These are phyloP conservation scores for Irpex sp. DNA, from an alignment of 1,284 basidiomycete species.

Conservation along the genomic window DNA sequence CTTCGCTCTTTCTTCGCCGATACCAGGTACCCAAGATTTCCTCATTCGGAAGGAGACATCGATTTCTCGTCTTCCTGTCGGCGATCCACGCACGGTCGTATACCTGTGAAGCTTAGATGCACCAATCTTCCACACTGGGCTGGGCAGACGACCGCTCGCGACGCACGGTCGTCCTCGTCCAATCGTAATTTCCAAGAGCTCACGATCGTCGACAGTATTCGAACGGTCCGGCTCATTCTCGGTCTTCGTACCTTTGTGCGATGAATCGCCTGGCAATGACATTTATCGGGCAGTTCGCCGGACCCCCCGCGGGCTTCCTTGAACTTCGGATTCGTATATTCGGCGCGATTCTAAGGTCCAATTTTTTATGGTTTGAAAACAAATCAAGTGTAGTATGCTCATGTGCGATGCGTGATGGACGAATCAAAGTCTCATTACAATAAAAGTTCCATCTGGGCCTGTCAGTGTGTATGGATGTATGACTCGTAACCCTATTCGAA, in stretches of 20 bases:
- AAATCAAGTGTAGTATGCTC: no score
- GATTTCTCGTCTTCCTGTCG: not conserved
- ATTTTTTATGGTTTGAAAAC: no score
- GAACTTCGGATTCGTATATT: not conserved
- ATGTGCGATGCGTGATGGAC: no score
- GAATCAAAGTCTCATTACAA: no score
- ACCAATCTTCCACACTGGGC: not conserved
- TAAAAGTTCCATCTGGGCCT: no score
- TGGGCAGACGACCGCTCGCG: not conserved
- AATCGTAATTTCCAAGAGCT: not conserved
- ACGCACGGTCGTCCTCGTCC: not conserved
- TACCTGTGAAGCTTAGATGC: not conserved
- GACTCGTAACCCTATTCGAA: not conserved
- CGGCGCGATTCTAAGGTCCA: no score
- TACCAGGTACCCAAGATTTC: not conserved
- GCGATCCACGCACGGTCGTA: not conserved
- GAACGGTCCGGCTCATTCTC: not conserved
- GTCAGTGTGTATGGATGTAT: no score
- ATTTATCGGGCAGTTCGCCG: not conserved
- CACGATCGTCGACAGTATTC: not conserved
- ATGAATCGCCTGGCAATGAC: not conserved
- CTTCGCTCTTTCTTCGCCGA: not conserved
- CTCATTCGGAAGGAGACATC: not conserved
- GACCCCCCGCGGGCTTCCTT: not conserved
- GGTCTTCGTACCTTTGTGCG: not conserved